Conservation (phyloP, 108 stramenopile species). For the Fistulifera pelliculosa region DNA sequence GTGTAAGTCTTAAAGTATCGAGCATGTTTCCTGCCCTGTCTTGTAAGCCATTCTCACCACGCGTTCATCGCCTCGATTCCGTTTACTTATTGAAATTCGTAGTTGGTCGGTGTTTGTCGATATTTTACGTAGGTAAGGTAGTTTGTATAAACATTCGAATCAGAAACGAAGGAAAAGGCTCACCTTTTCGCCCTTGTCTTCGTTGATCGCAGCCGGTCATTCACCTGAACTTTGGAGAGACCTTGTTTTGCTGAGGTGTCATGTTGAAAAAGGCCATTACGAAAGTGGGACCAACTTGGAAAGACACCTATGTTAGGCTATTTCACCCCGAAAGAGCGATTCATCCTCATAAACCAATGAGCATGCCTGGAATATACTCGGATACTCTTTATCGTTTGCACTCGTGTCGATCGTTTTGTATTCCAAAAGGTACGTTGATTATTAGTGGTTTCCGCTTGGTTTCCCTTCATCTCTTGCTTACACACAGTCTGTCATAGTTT, state of each 20-base stretch:
- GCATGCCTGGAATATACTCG: constrained; percentile 60
- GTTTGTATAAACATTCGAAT: constrained; percentile 40
- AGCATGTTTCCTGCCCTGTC: too few species aligned
- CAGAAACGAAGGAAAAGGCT: too few species aligned
- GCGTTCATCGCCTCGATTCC: too few species aligned
- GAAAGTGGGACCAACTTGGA: constrained; percentile 32
- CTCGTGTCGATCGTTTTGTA: constrained; percentile 68
- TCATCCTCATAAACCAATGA: constrained; percentile 43
- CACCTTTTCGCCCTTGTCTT: too few species aligned
- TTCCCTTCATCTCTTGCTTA: too few species aligned
- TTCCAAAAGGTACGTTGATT: constrained; percentile 20
- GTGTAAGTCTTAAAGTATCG: constrained; percentile 13
- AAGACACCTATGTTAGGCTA: constrained; percentile 41
- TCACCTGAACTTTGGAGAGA: constrained; percentile 83
- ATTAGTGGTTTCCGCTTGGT: too few species aligned
- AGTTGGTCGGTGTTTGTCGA: constrained; percentile 14
- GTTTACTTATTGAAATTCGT: too few species aligned
- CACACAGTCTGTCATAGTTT: constrained; percentile 10
- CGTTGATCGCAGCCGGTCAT: constrained; percentile 28
- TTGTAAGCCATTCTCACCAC: too few species aligned
- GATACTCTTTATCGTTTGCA: constrained; percentile 74
- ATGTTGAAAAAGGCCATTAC: constrained; percentile 9
- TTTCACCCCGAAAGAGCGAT: constrained; percentile 4
- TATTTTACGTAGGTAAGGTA: constrained; percentile 71
- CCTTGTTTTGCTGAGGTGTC: constrained; percentile 43